A percentile compares a stretch with the other conserved stretches of the same genome.
These are phyloP conservation scores for Fraxinus quadrangulata DNA, from an alignment of 257 asterid genomes.

Conservation along the genomic window DNA sequence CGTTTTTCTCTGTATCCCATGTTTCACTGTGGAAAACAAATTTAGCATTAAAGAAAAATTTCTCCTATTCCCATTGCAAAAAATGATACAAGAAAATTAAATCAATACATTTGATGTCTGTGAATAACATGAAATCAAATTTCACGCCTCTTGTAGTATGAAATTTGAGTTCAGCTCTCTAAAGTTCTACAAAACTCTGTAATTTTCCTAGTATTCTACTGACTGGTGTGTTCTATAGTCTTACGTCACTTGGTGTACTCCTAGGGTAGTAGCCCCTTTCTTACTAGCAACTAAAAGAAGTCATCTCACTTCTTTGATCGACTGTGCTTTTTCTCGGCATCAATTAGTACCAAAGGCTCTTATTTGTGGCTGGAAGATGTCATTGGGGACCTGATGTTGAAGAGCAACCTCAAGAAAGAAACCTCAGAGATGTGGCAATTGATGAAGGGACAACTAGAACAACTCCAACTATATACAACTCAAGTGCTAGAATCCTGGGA, in stretches of 20 bases:
- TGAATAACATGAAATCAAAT: too few species aligned
- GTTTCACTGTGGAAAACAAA: slow-evolving; percentile 47
- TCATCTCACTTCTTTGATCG: neutral
- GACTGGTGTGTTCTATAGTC: neutral
- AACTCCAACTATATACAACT: too few species aligned
- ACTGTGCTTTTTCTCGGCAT: neutral
- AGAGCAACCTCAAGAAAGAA: neutral
- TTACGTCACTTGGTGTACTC: neutral
- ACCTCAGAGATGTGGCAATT: neutral
- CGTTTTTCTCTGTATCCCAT: slow-evolving; percentile 62
- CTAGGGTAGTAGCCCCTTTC: neutral
- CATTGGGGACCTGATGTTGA: neutral
- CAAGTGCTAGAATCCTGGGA: too few species aligned
- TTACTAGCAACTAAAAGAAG: neutral
- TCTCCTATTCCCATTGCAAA: neutral
- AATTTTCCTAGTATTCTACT: neutral
- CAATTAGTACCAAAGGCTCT: neutral
- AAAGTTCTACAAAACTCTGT: neutral
- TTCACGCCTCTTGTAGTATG: neutral
- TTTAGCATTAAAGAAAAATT: slow-evolving; percentile 1
- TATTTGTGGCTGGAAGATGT: neutral
- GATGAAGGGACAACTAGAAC: too few species aligned
- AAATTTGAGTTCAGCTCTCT: neutral
- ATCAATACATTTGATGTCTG: too few species aligned
- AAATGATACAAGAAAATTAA: too few species aligned